Base-by-base conservation (phyloP, 169 alveolate species). In the Plasmodium gallinaceum region DNA sequence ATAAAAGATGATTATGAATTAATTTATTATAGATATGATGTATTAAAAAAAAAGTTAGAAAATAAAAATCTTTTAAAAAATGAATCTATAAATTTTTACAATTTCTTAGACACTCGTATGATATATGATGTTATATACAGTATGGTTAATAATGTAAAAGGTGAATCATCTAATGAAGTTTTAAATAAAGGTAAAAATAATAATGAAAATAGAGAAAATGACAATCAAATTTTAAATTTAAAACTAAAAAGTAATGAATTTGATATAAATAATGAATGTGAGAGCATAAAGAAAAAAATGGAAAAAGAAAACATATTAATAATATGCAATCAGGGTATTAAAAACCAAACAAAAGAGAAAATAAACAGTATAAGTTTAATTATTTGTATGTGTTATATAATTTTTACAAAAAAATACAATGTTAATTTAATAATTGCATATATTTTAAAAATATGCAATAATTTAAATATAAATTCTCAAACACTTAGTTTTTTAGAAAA, bases 301-400 rank as follows among this genome's bases (percentile, higher is more conserved):
- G 32, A 74, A 14, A 74, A 60, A 10, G 39, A 24, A 42, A 68
- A 80, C 66, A 18, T 68, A 4, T 24, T 86, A 60, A 86, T 86
- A 61, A 26, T 86, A 64, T 86, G 92, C 26, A 86, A 86, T 61
- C 64, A 86, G 5, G 88, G 92, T 5, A 86, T 86, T 18, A 60
- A 43, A 60, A 24, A 86, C 26, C 45, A 60, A 10, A 61, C 58
- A 52, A 58, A 20, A 3, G 70, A 70, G 20, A 70, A 71, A 39
- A 39, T 20, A 51, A 86, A 71, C 51, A 86, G 87, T 73, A 66
- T 86, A 58, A 60, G 92, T 16, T 72, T 86, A 70, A 46, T 86
- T n/a, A 71, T 86, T 7, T 71, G 76, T 46, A 86, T 86, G 92
- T 86, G 92, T 32, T 86, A 86, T 71, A 24, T 86, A 58, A 86